Evolutionary conservation across 2,329 filamentous ascomycete species (phyloP).

Genomic region (Thelonectria rubi): DNA sequence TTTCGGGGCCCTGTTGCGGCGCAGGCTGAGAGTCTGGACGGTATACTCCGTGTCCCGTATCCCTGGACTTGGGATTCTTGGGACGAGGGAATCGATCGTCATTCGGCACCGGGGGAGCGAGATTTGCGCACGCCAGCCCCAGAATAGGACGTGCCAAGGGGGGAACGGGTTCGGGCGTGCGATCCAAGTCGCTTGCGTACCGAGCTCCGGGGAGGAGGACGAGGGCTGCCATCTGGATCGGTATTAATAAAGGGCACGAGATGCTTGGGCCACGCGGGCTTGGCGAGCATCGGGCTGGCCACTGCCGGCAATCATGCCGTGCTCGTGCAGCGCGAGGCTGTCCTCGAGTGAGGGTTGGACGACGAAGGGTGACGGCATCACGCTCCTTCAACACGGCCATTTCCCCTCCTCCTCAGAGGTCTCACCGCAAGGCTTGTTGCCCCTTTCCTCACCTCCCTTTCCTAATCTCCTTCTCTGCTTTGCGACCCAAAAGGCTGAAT

Average conservation of each 20-base stretch:
- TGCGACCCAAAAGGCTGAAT: conserved; percentile 5
- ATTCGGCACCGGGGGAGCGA: not conserved
- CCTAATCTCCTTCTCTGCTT: conserved; percentile 8
- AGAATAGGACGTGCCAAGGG: conserved; percentile 39
- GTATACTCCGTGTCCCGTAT: conserved; percentile 16
- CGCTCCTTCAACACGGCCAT: not conserved
- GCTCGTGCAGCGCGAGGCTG: too few relatives aligned
- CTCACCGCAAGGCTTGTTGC: not conserved
- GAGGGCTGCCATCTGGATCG: conserved; percentile 6
- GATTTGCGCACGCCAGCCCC: conserved; percentile 12
- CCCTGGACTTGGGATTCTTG: conserved; percentile 2
- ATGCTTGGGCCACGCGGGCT: conserved; percentile 15
- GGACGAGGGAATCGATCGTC: not conserved
- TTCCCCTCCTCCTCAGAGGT: not conserved
- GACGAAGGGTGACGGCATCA: too few relatives aligned
- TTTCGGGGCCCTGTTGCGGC: conserved; percentile 9
- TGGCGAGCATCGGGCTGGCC: conserved; percentile 5
- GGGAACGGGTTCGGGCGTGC: conserved; percentile 23
- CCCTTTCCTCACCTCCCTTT: conserved; percentile 2
- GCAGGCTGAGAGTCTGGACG: not conserved
- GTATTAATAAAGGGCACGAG: conserved; percentile 14
- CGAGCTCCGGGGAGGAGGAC: conserved; percentile 26
- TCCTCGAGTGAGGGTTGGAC: too few relatives aligned
- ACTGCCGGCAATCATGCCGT: too few relatives aligned
- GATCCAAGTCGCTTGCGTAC: conserved; percentile 40